Percentiles rank a stretch among this genome's conserved stretches.
Evolutionary conservation across 2,329 filamentous ascomycete species (phyloP).

Genomic region (Colletotrichum sublineola): DNA sequence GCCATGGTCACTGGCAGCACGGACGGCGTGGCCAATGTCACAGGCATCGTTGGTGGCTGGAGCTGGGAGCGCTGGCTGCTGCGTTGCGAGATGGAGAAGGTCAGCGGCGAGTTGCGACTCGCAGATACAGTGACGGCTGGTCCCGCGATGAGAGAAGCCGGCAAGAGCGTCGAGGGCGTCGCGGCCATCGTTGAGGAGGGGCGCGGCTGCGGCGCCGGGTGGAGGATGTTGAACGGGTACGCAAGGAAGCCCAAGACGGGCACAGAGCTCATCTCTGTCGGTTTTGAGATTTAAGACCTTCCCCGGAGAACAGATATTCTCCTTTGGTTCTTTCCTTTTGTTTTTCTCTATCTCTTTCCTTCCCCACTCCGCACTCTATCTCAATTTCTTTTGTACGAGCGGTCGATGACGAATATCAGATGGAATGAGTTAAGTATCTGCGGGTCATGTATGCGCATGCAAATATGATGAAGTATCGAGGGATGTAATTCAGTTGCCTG

Average conservation of each 20-base stretch:
- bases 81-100: slow-evolving; percentile 85
- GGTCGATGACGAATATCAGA: not conserved
- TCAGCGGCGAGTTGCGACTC: slow-evolving; percentile 74
- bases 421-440: not conserved
- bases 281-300: slow-evolving; percentile 21
- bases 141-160: slow-evolving; percentile 66
- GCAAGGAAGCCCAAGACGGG: slow-evolving; percentile 69
- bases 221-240: slow-evolving; percentile 73
- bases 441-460: not conserved
- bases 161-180: slow-evolving; percentile 71
- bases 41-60: slow-evolving; percentile 87
- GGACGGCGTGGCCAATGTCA: slow-evolving; percentile 78
- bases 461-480: not conserved
- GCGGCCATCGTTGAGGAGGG: slow-evolving; percentile 75
- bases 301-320: not conserved
- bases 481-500: not conserved
- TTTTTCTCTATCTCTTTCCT: not conserved
- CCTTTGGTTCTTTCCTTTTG: not conserved
- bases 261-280: slow-evolving; percentile 53
- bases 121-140: slow-evolving; percentile 66
- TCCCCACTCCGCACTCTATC: not conserved
- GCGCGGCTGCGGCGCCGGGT: slow-evolving; percentile 68
- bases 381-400: not conserved
- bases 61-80: slow-evolving; percentile 98
- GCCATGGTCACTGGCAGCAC: slow-evolving; percentile 74